Evolutionary conservation across 2,329 filamentous ascomycete species (phyloP).

Genomic region (Pleoardoris graminearum): DNA sequence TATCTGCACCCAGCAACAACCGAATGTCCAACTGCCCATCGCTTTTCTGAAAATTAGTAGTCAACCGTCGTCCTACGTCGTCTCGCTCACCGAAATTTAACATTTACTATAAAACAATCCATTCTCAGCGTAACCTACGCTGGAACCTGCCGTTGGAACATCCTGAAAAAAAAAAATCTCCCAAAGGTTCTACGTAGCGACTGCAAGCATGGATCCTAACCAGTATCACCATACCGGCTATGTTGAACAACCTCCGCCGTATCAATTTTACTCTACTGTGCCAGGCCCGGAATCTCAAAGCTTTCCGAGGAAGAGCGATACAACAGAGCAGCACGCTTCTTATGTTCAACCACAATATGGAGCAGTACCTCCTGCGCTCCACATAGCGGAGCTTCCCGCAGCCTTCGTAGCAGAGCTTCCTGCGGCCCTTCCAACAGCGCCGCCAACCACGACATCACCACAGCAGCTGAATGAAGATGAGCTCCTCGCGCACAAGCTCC

Average conservation of each 20-base stretch:
- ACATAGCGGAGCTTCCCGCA: slow-evolving; percentile 33
- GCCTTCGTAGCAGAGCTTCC: slow-evolving; percentile 28
- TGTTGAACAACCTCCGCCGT: slow-evolving; percentile 10
- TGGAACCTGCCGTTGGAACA: too few species aligned
- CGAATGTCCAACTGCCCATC: neutral
- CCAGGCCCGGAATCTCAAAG: slow-evolving; percentile 14
- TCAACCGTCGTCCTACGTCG: too few species aligned
- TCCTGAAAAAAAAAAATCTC: too few species aligned
- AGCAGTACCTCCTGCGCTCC: neutral
- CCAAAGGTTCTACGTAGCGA: slow-evolving; percentile 1
- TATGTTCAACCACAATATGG: slow-evolving; percentile 30
- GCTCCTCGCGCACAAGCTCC: slow-evolving; percentile 32
- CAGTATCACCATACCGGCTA: slow-evolving; percentile 13
- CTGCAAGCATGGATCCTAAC: slow-evolving; percentile 13
- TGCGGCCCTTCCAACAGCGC: slow-evolving; percentile 30
- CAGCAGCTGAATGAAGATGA: slow-evolving; percentile 38
- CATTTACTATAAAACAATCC: too few species aligned
- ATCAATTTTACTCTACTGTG: slow-evolving; percentile 12
- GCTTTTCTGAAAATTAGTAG: neutral
- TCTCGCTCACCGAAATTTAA: too few species aligned
- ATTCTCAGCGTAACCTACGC: too few species aligned
- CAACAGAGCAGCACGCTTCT: slow-evolving; percentile 4
- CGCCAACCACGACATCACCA: slow-evolving; percentile 30
- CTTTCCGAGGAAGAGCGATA: slow-evolving; percentile 1
- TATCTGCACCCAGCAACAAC: neutral